Base-by-base conservation (phyloP, 2,329 filamentous ascomycete species). In the Blastomyces gilchristii region DNA sequence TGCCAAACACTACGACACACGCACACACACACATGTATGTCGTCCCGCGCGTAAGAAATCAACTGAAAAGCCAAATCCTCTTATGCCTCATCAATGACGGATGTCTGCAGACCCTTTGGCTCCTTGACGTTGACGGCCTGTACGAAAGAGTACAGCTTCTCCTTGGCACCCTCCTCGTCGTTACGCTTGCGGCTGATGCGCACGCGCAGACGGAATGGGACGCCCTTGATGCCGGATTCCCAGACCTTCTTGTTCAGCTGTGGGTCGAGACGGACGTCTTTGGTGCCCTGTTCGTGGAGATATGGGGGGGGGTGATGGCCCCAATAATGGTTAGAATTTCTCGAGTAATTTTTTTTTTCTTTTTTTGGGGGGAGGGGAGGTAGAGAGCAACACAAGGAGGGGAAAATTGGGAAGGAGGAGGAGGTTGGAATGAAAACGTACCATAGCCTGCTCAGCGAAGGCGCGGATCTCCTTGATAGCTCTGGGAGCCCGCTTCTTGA, bases 181-280 rank as follows among this genome's bases (percentile, higher is more conserved):
- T 99, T 99, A 87, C 94, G 91, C 88, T 96, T 95, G 82, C 94
- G 91, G 78, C 91, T 96, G 83, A 99, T 97, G 83, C 95, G 91
- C 78, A 99, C 87, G 76, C 94, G 93, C 74, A 99, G 85, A 81
- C 95, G 89, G 89, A 88, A 97, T 72, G 93, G 91, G 72, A 97
- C 92, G 77, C 94, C 95, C 90, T 97, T 99, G 85, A 99, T 87
- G 81, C 94, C 94, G 77, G 88, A 85, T 83, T 99, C 94, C 94
- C 94, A 99, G 80, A 99, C 93, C 87, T 99, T 97, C 90, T 99
- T 99, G 89, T 99, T 99, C 77, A 99, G 84, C 83, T 94, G 89
- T 77, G 94, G 94, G 86, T 99, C 94, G 78, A 99, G 83, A 75
- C 94, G 94, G 82, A 99, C 94, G 79, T 99, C 94, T 76, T 85